Base-by-base conservation (phyloP, 495 filamentous ascomycete genomes). In the Tetracladium setigerum region DNA sequence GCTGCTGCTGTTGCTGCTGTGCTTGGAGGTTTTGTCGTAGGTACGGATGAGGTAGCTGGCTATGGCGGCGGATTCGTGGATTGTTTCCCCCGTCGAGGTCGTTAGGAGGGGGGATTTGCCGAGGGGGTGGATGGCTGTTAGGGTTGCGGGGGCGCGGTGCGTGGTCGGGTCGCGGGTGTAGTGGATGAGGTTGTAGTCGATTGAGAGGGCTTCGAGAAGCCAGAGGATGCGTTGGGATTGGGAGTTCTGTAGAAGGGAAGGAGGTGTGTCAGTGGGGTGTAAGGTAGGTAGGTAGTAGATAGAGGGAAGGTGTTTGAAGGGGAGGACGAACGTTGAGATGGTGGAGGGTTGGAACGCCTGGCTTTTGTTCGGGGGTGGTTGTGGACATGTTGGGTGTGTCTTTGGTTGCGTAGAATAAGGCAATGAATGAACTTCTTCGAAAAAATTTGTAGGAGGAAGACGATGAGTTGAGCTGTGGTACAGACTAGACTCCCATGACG, bases 211-310 rank as follows among this genome's bases (percentile, higher is more conserved):
- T 63, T 92, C 86, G 44, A 95, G 77, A 35, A 95, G 79, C 87
- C 86, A 94, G 30, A 89, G 69, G 49, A 95, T 84, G 40, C 86
- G 79, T 53, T 95, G 87, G 42, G 84, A 77, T 52, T 89, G 86
- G 34, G 85, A 87, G 38, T 79, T 60, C 52, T 87, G 71, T 38
- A 85, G 79, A 79, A 81, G 84, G 55, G 31, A 41, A 6, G 34
- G 34, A 27, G 10, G 16, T 54, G 18, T 15, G 27, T 16, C 38
- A 47, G 40, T 13, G 30, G 9, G 14, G 22, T 31, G 16, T 0
- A 33, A 18, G 30, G 37, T 13, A 10, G 9, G 34, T 13, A 16
- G 27, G 19, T 7, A 9, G 5, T n/a, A 12, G 14, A 19, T 34
- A 16, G 36, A 15, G 36, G 19, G 7, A 52, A 15, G 16, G n/a